Base-by-base conservation (phyloP, 169 alveolate genomes). In the Plasmodium gonderi region DNA sequence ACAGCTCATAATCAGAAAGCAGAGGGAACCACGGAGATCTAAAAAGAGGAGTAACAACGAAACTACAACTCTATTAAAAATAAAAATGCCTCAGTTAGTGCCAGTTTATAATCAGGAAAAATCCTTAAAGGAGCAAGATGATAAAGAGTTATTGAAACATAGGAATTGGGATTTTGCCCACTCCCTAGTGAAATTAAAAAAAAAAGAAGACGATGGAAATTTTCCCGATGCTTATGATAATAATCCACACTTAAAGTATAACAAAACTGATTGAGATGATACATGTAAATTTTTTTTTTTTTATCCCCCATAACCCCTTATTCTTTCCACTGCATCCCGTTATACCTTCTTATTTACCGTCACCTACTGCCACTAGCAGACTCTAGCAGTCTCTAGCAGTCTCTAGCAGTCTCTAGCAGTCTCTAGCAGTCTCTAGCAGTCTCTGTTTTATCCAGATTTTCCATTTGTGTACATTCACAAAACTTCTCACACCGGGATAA, bases 31-130 rank as follows among this genome's bases (percentile, higher is more conserved):
- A 72, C 17, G 26, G 26, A 72, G 29, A 36, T 33, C 33, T 20
- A n/a, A 36, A 29, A 36, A 23, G 72, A 78, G 72, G 20, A n/a
- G n/a, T n/a, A n/a, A n/a, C n/a, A 64, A 49, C 72, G 12, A 29
- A 36, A 4, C 26, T 31, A 23, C 23, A 38, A 26, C 38, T 14
- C 65, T 60, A 38, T 68, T 36, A 14, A 29, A 49, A 83, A 14
- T 69, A 47, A 69, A 45, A 31, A 83, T 83, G 76, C 81, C 92
- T 40, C 75, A 83, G 26, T 74, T 83, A 36, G 49, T 83, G 29
- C 92, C 82, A n/a, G 81, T 74, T 83, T 83, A 83, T 76, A 74
- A 69, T 83, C 81, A 83, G 64, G 81, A 83, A 47, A 83, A 83
- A 64, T 83, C 82, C 8, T 40, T 83, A 29, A 83, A 83, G 20